Base-by-base conservation (phyloP, 2,329 filamentous ascomycete species). In the Cucurbitaria berberidis region DNA sequence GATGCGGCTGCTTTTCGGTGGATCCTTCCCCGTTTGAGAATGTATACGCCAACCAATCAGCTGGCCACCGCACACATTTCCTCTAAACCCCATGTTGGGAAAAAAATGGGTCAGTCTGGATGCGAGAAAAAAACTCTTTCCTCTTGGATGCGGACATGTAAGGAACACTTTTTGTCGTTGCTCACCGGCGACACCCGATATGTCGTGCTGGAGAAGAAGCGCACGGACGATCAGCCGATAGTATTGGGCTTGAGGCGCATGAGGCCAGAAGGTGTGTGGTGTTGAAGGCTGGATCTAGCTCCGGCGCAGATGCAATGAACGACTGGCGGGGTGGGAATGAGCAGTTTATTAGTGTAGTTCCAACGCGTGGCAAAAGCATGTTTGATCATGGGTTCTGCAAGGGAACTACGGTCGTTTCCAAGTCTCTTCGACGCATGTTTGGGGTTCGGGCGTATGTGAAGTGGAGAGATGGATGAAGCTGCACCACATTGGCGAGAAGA, bases 1-100 rank as follows among this genome's bases (percentile, higher is more conserved):
- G 65, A 64, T 64, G 63, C 62, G 64, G 66, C 63, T 60, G 60
- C 57, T 63, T 58, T 50, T 65, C 59, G 66, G 60, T 35, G 47
- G 46, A 57, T 53, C 56, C 36, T 64, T 63, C 27, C 57, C 55
- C 35, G n/a, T 52, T 59, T 36, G 26, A 57, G 62, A 45, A 48
- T 30, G 34, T 30, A 10, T 27, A 36, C 2, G 5, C 21, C n/a
- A 22, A 22, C 60, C 55, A 63, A 63, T 63, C 45, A 61, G 21
- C 11, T 16, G 13, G 10, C 7, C 22, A 26, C 16, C 22, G 40
- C 24, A 42, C 5, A 4, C 24, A 29, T 4, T 16, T 19, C 40
- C 40, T 18, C 22, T 11, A n/a, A 24, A n/a, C 24, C 24, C 40
- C 24, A 26, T 42, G 40, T 42, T 42, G 40, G 26, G 40, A 16